These are phyloP conservation scores for Aegilops speltoides DNA, from an alignment of 176 grass and related monocot genomes.

Conservation along the genomic window DNA sequence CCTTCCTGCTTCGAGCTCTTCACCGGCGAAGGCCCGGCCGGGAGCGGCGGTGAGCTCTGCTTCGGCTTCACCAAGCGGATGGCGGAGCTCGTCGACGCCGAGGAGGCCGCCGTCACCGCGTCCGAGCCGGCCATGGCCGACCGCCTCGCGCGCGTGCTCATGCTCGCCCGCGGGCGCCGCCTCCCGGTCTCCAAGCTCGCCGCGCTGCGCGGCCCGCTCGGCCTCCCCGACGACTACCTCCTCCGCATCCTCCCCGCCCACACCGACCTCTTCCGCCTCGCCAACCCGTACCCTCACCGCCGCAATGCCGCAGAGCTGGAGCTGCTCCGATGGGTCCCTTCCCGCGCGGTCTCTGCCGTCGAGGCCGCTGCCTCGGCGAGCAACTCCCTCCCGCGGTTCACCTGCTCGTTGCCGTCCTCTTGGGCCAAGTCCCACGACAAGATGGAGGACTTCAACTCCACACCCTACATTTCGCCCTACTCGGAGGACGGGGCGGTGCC, in stretches of 20 bases:
- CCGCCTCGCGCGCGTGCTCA: constrained; percentile 71
- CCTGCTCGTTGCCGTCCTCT: constrained; percentile 59
- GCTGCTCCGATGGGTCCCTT: constrained; percentile 64
- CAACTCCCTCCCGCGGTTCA: constrained; percentile 39
- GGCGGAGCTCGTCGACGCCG: constrained; percentile 61
- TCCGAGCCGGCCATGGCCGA: constrained; percentile 68
- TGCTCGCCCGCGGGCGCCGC: constrained; percentile 65
- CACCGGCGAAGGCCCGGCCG: constrained; percentile 13
- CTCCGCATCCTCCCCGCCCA: constrained; percentile 63
- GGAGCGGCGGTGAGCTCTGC: constrained; percentile 31
- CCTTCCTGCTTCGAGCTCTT: constrained; percentile 81
- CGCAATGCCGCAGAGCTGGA: constrained; percentile 72
- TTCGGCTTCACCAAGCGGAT: constrained; percentile 91
- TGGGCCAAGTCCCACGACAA: constrained; percentile 61
- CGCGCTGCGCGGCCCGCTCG: constrained; percentile 64
- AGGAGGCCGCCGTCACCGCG: constrained; percentile 49
- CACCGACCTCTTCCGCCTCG: constrained; percentile 71
- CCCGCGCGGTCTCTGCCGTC: constrained; percentile 56
- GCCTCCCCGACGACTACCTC: constrained; percentile 88
- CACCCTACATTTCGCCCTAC: constrained; percentile 83
- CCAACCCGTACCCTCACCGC: constrained; percentile 58
- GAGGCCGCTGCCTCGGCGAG: constrained; percentile 30
- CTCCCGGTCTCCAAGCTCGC: constrained; percentile 77
- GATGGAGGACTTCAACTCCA: constrained; percentile 79
- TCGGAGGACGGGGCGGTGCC: constrained; percentile 27